These are phyloP conservation scores for Epicoccum sorghinum DNA, from an alignment of 2,329 filamentous ascomycete genomes.

Conservation along the genomic window DNA sequence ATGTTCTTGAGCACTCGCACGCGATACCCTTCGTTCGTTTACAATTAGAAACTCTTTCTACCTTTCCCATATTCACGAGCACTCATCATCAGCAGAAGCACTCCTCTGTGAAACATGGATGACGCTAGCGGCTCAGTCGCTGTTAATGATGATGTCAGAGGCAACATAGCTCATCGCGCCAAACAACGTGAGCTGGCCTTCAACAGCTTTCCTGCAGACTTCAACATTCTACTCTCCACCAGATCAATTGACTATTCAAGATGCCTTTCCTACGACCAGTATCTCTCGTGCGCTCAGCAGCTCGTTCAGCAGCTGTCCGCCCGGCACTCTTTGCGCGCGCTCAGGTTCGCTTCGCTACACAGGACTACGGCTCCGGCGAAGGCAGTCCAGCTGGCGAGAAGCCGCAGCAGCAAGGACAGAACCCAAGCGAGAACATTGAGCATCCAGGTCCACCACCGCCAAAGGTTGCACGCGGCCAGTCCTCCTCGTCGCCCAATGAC, in stretches of 20 bases:
- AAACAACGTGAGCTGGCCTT: background rate
- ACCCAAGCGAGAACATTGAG: slow-evolving; percentile 49
- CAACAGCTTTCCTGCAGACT: background rate
- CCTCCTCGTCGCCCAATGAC: slow-evolving; percentile 39
- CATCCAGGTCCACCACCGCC: slow-evolving; percentile 54
- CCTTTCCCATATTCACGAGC: background rate
- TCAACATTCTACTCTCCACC: background rate
- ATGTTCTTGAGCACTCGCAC: background rate
- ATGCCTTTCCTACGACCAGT: slow-evolving; percentile 43
- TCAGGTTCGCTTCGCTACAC: slow-evolving; percentile 43
- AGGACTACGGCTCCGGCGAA: slow-evolving; percentile 52
- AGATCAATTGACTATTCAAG: slow-evolving; percentile 4
- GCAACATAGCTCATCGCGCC: background rate
- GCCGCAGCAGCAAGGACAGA: slow-evolving; percentile 51
- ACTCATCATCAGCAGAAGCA: background rate
- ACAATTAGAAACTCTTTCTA: background rate
- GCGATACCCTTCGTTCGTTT: slow-evolving; percentile 16
- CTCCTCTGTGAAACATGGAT: slow-evolving; percentile 6
- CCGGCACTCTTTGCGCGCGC: slow-evolving; percentile 34
- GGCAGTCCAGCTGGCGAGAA: slow-evolving; percentile 53
- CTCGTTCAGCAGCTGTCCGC: slow-evolving; percentile 29
- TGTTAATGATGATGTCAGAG: slow-evolving; percentile 13
- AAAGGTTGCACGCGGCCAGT: slow-evolving; percentile 47
- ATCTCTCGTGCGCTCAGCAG: slow-evolving; percentile 38
- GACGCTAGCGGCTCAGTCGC: slow-evolving; percentile 4